Percentiles rank a stretch among this genome's conserved stretches.
These are phyloP conservation scores for Kurtzmaniella quercitrusa DNA, from an alignment of 1,139 yeast genomes.

Conservation along the genomic window DNA sequence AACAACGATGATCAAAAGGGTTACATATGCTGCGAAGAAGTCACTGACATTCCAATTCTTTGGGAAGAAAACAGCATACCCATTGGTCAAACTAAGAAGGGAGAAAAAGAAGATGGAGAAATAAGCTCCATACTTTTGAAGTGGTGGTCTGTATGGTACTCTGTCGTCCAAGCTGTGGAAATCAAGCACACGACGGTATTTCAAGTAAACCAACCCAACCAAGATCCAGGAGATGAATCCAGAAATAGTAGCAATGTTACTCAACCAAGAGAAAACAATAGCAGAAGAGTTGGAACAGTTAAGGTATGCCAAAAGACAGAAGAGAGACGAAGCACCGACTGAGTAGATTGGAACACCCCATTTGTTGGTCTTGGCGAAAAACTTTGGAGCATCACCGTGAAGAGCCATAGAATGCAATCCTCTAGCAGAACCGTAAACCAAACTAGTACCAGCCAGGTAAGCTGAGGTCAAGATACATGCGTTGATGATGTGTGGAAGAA, in stretches of 20 bases:
- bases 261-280: constrained; percentile 34
- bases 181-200: constrained; percentile 40
- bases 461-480: constrained; percentile 3
- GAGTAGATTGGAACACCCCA: constrained; percentile 55
- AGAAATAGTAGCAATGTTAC: constrained; percentile 38
- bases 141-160: constrained; percentile 37
- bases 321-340: constrained; percentile 34
- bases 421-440: constrained; percentile 55
- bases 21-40: constrained; percentile 54
- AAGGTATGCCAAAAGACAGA: constrained; percentile 37
- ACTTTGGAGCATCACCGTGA: constrained; percentile 58
- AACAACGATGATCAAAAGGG: constrained; percentile 21
- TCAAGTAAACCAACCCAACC: constrained; percentile 31
- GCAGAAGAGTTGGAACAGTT: constrained; percentile 33
- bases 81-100: constrained; percentile 44
- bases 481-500: constrained; percentile 49
- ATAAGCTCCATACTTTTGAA: constrained; percentile 42
- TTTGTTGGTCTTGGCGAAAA: constrained; percentile 51
- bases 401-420: constrained; percentile 53
- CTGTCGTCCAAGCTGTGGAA: constrained; percentile 30
- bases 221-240: constrained; percentile 43
- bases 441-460: constrained; percentile 40
- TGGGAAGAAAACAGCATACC: constrained; percentile 48
- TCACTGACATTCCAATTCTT: constrained; percentile 38
- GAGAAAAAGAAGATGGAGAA: constrained; percentile 38